Evolutionary conservation across 805 yeast genomes (phyloP).

Genomic region (Candida coquimbonensis): DNA sequence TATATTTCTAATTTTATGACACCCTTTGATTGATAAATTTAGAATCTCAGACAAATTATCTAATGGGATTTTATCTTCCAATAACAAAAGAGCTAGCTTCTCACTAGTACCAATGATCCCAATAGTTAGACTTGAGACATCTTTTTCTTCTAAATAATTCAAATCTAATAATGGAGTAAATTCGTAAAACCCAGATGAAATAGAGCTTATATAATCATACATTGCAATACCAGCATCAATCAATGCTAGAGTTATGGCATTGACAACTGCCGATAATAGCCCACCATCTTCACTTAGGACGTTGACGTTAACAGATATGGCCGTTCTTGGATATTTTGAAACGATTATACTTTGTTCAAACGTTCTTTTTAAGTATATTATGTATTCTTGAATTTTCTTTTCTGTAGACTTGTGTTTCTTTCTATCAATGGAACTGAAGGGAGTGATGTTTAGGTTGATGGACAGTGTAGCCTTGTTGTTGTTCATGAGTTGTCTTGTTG

Average conservation of each 20-base stretch:
- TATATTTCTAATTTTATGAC: slow-evolving; percentile 70
- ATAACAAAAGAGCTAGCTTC: slow-evolving; percentile 64
- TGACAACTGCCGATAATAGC: slow-evolving; percentile 66
- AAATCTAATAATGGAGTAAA: slow-evolving; percentile 76
- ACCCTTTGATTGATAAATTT: slow-evolving; percentile 81
- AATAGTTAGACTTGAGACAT: slow-evolving; percentile 71
- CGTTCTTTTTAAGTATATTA: slow-evolving; percentile 59
- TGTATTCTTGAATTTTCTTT: slow-evolving; percentile 59
- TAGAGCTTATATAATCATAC: slow-evolving; percentile 82
- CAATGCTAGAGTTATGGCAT: slow-evolving; percentile 82
- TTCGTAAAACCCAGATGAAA: slow-evolving; percentile 75
- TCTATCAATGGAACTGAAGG: slow-evolving; percentile 74
- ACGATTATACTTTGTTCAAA: slow-evolving; percentile 68
- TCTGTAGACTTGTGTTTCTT: slow-evolving; percentile 65
- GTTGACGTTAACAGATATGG: slow-evolving; percentile 66
- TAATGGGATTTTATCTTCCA: slow-evolving; percentile 81
- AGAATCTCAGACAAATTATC: slow-evolving; percentile 72
- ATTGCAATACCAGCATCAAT: slow-evolving; percentile 94
- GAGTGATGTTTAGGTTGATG: slow-evolving; percentile 65
- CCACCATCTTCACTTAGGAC: slow-evolving; percentile 92
- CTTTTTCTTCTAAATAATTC: slow-evolving; percentile 75
- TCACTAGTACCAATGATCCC: slow-evolving; percentile 82
- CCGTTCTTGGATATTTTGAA: slow-evolving; percentile 75
- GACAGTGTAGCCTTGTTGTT: slow-evolving; percentile 49
- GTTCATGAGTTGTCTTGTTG: slow-evolving; percentile 42